phyloP scores from a whole-genome alignment of 306 rosid genomes.

The Inga oerstediana region DNA sequence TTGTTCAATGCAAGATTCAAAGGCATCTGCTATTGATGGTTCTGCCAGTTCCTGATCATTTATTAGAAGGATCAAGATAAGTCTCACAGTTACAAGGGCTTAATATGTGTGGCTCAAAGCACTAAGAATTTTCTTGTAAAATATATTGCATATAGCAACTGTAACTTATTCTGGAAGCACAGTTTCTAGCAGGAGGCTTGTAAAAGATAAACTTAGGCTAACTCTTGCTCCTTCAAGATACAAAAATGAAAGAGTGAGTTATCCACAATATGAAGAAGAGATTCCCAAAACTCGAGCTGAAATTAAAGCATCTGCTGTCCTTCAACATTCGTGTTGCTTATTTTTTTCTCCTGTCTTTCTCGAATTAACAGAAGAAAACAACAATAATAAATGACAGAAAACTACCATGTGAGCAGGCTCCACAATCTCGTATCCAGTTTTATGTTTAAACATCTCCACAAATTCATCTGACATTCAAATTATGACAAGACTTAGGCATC shows the following conservation, averaged over 20 bases:
- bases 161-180: not conserved
- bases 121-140: not conserved
- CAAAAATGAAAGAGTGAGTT: not conserved
- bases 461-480: conserved; percentile 70
- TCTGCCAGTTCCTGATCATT: conserved; percentile 76
- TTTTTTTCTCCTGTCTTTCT: not conserved
- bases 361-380: conserved; percentile 1
- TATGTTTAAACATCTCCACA: conserved; percentile 74
- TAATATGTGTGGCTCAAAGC: not conserved
- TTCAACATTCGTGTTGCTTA: not conserved
- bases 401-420: conserved; percentile 97
- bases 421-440: conserved; percentile 80
- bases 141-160: not conserved
- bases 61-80: conserved; percentile 1
- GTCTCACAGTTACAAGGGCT: not conserved
- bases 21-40: conserved; percentile 79
- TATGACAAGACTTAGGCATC: conserved; percentile 11
- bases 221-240: not conserved
- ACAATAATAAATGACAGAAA: conserved; percentile 10
- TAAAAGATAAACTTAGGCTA: conserved; percentile 3
- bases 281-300: not conserved
- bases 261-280: conserved; percentile 1
- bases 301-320: conserved; percentile 15
- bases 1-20: conserved; percentile 62
- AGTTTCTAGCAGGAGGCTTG: not conserved